Evolutionary conservation across 345 rosid species (phyloP), one percentile per base, ranked within the genome.

Genomic region (Conringia planisiliqua): DNA sequence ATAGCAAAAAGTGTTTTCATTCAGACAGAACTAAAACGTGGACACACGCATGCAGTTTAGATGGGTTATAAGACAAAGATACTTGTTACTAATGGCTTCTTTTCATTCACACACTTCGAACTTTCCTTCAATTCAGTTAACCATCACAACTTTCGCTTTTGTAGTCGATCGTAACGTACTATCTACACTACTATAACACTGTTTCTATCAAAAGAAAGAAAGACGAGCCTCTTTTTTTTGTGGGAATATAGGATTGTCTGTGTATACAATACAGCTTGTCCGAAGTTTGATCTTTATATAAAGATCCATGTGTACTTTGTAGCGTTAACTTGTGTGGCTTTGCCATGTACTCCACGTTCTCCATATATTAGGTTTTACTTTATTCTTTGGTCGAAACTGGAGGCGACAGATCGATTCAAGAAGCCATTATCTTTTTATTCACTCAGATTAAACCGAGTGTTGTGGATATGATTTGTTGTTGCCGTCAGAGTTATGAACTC

Each of bases 21-120:
- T 59, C 9, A 14, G 43, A 58, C 0, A 13, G 47, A 18, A n/a
- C 27, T 7, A 43, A 44, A 32, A 14, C 8, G 20, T 22, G 47
- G 69, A 60, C 12, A 27, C 20, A 32, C 52, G 70, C 74, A 69
- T 76, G 79, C 50, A 29, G 26, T 69, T 76, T 76, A 62, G 24
- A 62, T 76, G 74, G 65, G 2, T 33, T 69, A 26, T 6, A 20
- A 20, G 58, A 76, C 17, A 51, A 54, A 33, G 65, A 33, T 40
- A 27, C 62, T 75, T 68, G 55, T 60, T 59, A 33, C 75, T 51
- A 27, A 33, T 10, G 18, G 64, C 52, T 30, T 62, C 72, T 61
- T 65, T 17, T 62, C 65, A 62, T 52, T 35, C 80, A 70, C 70
- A 62, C 75, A 76, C 24, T 52, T 54, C 16, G 26, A 69, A 43